These are phyloP conservation scores for Microstegium vimineum DNA, from an alignment of 176 grass and related monocot species.

Conservation along the genomic window DNA sequence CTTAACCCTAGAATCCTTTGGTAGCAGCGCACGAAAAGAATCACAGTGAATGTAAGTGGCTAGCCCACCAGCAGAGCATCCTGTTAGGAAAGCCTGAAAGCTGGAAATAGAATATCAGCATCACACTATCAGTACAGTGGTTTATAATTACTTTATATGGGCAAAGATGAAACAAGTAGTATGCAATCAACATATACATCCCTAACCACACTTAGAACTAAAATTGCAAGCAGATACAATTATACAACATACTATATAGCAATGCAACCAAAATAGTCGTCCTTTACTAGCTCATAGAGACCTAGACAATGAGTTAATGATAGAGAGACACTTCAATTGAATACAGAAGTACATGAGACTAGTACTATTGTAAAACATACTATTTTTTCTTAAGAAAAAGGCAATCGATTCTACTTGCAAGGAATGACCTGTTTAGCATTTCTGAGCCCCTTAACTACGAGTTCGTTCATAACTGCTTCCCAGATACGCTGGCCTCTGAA, in stretches of 20 bases:
- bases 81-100: slow-evolving; percentile 82
- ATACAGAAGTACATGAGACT: not conserved
- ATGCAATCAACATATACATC: not conserved
- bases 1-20: slow-evolving; percentile 56
- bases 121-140: slow-evolving; percentile 34
- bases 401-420: not conserved
- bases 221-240: not conserved
- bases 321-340: not conserved
- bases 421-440: slow-evolving; percentile 76
- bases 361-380: not conserved
- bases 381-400: not conserved
- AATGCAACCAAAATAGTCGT: not conserved
- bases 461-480: slow-evolving; percentile 75
- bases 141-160: slow-evolving; percentile 3
- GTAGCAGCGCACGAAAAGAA: slow-evolving; percentile 55
- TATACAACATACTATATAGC: not conserved
- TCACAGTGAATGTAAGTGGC: slow-evolving; percentile 88
- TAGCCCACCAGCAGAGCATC: slow-evolving; percentile 92
- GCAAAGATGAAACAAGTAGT: not conserved
- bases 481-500: slow-evolving; percentile 76
- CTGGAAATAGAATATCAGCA: slow-evolving; percentile 41
- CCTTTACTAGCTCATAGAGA: not conserved
- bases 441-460: slow-evolving; percentile 55
- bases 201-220: not conserved
- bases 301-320: not conserved